Evolutionary conservation across 1,139 yeast genomes (phyloP).

Genomic region (Scheffersomyces lignicola): DNA sequence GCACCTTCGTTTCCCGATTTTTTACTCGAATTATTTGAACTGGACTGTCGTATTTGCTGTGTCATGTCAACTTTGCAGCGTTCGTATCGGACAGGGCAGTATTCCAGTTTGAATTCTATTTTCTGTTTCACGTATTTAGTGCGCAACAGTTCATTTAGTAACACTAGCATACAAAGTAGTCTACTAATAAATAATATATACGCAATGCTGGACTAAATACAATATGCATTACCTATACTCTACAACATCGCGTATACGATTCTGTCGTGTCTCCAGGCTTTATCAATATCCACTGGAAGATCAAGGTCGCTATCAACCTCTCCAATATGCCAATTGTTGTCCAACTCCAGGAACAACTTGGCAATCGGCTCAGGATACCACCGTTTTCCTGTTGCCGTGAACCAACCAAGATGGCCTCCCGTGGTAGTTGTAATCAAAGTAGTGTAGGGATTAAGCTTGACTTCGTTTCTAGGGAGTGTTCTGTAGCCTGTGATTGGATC

Average conservation of each 20-base stretch:
- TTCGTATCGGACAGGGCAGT: no score
- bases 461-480: slow-evolving; percentile 60
- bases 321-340: slow-evolving; percentile 24
- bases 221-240: no score
- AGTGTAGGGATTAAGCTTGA: slow-evolving; percentile 66
- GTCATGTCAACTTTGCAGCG: no score
- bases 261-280: slow-evolving; percentile 36
- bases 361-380: slow-evolving; percentile 53
- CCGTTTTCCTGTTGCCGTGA: slow-evolving; percentile 46
- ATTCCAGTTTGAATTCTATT: no score
- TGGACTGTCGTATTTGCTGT: no score
- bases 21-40: no score
- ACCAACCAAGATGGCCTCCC: slow-evolving; percentile 86
- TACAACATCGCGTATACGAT: slow-evolving; percentile 16
- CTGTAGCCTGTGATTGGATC: slow-evolving; percentile 60
- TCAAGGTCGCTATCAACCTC: slow-evolving; percentile 15
- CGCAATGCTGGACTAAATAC: no score
- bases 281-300: slow-evolving; percentile 29
- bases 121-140: no score
- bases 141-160: no score
- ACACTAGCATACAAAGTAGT: no score
- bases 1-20: no score
- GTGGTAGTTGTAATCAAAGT: slow-evolving; percentile 64
- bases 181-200: no score
- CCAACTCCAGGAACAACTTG: slow-evolving; percentile 33